Evolutionary conservation across 768 basidiomycete species (phyloP).

Genomic region (Pleurotus citrinopileatus): DNA sequence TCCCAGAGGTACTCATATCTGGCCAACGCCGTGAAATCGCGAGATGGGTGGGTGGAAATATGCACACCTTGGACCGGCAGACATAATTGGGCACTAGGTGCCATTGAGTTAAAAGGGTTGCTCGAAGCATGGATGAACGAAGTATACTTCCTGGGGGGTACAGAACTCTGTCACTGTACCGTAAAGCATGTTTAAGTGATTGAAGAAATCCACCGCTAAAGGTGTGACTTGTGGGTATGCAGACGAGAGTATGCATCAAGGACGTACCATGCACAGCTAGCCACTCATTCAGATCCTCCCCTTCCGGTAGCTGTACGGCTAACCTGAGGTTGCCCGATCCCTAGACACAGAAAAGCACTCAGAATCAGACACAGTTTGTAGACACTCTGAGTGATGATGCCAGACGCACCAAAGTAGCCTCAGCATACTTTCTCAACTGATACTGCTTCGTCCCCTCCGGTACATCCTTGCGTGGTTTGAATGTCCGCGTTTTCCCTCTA

Average conservation of each 20-base stretch:
- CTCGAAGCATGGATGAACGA: constrained; percentile 2
- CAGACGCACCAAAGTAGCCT: constrained; percentile 78
- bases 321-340: constrained; percentile 93
- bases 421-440: constrained; percentile 96
- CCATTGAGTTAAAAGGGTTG: neutral
- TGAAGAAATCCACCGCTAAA: constrained; percentile 98
- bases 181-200: constrained; percentile 98
- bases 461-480: constrained; percentile 94
- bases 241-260: neutral
- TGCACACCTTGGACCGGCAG: constrained; percentile 81
- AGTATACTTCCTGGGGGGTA: constrained; percentile 85
- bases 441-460: constrained; percentile 98
- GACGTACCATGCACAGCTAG: constrained; percentile 94
- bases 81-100: constrained; percentile 89
- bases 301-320: constrained; percentile 93
- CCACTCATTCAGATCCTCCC: constrained; percentile 98
- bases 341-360: constrained; percentile 47
- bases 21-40: constrained; percentile 3
- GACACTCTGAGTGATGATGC: neutral
- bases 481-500: constrained; percentile 90
- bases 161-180: constrained; percentile 99
- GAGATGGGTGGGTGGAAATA: constrained; percentile 3
- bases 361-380: neutral
- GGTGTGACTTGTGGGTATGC: neutral
- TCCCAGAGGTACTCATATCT: constrained; percentile 97